Conservation (phyloP, 805 yeast species). For the Kurtzmaniella fragi region DNA sequence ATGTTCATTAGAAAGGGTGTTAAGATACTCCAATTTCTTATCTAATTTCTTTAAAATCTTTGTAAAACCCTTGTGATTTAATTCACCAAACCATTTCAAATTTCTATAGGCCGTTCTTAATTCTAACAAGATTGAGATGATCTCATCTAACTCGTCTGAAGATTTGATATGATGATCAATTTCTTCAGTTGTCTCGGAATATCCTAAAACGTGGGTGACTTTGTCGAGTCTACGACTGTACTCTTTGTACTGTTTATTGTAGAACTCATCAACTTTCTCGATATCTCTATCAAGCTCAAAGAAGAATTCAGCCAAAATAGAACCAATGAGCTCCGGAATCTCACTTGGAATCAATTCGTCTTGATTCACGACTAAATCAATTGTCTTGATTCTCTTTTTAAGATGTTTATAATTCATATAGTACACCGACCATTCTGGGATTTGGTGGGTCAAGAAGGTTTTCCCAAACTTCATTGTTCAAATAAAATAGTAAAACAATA, state of each 20-base stretch:
- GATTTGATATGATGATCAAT: slow-evolving; percentile 30
- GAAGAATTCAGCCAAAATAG: slow-evolving; percentile 61
- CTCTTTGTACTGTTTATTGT: slow-evolving; percentile 65
- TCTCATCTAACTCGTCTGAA: slow-evolving; percentile 37
- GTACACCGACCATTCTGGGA: slow-evolving; percentile 85
- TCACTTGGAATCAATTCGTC: slow-evolving; percentile 18
- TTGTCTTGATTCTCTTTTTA: slow-evolving; percentile 72
- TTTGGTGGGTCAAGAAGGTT: slow-evolving; percentile 74
- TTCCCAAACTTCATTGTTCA: slow-evolving; percentile 72
- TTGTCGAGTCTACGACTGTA: slow-evolving; percentile 64
- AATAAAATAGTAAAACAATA: neutral
- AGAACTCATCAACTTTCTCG: slow-evolving; percentile 77
- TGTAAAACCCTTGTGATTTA: slow-evolving; percentile 83
- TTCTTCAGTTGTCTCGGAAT: slow-evolving; percentile 11
- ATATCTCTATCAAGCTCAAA: slow-evolving; percentile 74
- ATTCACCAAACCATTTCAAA: slow-evolving; percentile 90
- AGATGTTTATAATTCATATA: slow-evolving; percentile 84
- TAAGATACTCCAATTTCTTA: slow-evolving; percentile 49
- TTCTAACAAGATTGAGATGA: slow-evolving; percentile 58
- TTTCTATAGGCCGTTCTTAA: slow-evolving; percentile 72
- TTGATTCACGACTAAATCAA: slow-evolving; percentile 40
- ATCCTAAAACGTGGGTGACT: slow-evolving; percentile 32
- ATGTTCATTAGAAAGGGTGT: slow-evolving; percentile 15
- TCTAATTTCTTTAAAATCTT: slow-evolving; percentile 89
- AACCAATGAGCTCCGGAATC: slow-evolving; percentile 32